Evolutionary conservation across 352 stramenopile genomes (phyloP).

Genomic region (Phytophthora hybrid): DNA sequence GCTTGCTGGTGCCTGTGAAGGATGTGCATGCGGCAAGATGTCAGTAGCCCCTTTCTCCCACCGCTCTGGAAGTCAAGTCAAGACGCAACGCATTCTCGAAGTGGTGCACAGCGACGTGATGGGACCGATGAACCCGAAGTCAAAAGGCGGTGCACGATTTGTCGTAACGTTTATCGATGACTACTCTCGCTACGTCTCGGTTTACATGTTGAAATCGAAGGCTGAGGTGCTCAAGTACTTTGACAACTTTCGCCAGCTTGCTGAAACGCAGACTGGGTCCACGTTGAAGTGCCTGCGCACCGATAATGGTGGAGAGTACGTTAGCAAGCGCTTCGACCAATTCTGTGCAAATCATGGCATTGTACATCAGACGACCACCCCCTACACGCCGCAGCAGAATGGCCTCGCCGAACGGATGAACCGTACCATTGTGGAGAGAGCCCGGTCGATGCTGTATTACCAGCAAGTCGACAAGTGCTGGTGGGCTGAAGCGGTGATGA

Average conservation of each 20-base stretch:
- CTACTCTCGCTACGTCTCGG: slow-evolving; percentile 13
- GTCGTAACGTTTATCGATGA: slow-evolving; percentile 39
- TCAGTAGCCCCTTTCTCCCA: slow-evolving; percentile 2
- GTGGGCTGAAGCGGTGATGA: slow-evolving; percentile 13
- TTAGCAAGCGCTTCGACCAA: slow-evolving; percentile 10
- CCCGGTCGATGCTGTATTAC: slow-evolving; percentile 18
- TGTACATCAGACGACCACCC: slow-evolving; percentile 15
- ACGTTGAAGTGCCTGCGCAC: slow-evolving; percentile 16
- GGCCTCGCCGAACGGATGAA: slow-evolving; percentile 24
- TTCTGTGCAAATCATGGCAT: slow-evolving; percentile 20
- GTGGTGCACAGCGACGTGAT: slow-evolving; percentile 32
- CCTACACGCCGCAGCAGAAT: slow-evolving; percentile 26
- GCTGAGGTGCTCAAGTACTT: slow-evolving; percentile 17
- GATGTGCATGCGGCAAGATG: slow-evolving; percentile 34
- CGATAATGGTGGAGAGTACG: slow-evolving; percentile 39
- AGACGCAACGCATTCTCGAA: slow-evolving; percentile 6
- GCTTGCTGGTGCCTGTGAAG: slow-evolving; percentile 15
- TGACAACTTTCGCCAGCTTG: neutral
- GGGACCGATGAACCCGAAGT: slow-evolving; percentile 17
- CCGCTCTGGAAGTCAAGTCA: slow-evolving; percentile 17
- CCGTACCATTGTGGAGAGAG: slow-evolving; percentile 15
- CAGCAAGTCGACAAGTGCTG: slow-evolving; percentile 10
- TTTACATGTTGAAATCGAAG: slow-evolving; percentile 16
- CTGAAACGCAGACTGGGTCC: slow-evolving; percentile 11
- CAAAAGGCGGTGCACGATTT: slow-evolving; percentile 12